Conservation (phyloP, 345 rosid genomes). For the Arabidopsis suecica region DNA sequence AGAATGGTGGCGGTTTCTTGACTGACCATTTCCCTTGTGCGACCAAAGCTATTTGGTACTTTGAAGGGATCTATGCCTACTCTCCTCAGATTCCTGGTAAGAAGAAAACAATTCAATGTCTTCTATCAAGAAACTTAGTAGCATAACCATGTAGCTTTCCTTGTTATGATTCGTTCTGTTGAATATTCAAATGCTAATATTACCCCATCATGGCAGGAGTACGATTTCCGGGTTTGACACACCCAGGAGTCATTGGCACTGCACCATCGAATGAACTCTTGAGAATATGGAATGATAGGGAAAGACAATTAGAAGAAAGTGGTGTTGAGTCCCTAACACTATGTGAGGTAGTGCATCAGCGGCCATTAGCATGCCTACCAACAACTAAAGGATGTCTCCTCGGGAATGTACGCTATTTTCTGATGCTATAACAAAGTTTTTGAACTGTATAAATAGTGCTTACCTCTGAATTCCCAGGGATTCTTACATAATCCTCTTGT, state of each 20-base stretch:
- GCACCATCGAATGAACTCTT: slow-evolving; percentile 87
- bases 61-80: slow-evolving; percentile 84
- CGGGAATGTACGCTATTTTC: slow-evolving; percentile 56
- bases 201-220: slow-evolving; percentile 56
- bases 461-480: neutral
- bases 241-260: slow-evolving; percentile 86
- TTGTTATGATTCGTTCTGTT: too few species aligned
- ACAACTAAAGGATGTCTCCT: slow-evolving; percentile 72
- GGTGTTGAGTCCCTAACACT: slow-evolving; percentile 57
- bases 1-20: slow-evolving; percentile 84
- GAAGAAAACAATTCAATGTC: neutral
- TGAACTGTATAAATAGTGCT: neutral
- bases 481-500: slow-evolving; percentile 25
- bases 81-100: slow-evolving; percentile 88
- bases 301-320: slow-evolving; percentile 70
- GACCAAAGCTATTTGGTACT: slow-evolving; percentile 90
- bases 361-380: slow-evolving; percentile 84
- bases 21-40: slow-evolving; percentile 92
- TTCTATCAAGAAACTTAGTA: neutral
- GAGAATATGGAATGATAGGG: slow-evolving; percentile 82
- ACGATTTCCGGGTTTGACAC: slow-evolving; percentile 85
- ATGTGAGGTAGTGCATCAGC: slow-evolving; percentile 77
- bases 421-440: too few species aligned
- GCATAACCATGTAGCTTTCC: neutral
- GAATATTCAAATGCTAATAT: slow-evolving; percentile 14